These are phyloP conservation scores for Clohesyomyces aquaticus DNA, from an alignment of 495 filamentous ascomycete genomes.

Conservation along the genomic window DNA sequence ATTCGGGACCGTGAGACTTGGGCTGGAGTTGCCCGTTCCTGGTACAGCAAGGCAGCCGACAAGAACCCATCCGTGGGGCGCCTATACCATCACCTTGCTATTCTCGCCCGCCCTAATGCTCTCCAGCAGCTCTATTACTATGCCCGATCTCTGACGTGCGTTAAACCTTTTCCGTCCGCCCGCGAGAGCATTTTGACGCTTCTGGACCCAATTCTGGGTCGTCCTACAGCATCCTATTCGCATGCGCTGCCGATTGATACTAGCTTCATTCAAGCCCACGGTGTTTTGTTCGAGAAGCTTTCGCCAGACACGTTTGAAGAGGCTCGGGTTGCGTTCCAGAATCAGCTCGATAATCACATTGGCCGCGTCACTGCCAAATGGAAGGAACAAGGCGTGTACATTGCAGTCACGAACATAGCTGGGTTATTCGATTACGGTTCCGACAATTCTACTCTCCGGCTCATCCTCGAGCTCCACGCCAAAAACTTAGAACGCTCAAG, in stretches of 20 bases:
- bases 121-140: constrained; percentile 80
- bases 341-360: constrained; percentile 62
- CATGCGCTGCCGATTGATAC: constrained; percentile 52
- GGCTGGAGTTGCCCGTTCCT: constrained; percentile 74
- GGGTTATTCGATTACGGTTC: constrained; percentile 66
- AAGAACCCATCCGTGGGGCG: constrained; percentile 70
- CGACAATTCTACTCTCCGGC: constrained; percentile 52
- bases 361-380: constrained; percentile 60
- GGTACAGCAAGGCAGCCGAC: constrained; percentile 81
- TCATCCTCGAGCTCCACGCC: constrained; percentile 46
- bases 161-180: constrained; percentile 52
- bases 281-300: constrained; percentile 64
- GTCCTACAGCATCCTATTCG: constrained; percentile 41
- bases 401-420: constrained; percentile 58
- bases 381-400: constrained; percentile 64
- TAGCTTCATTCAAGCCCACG: constrained; percentile 67
- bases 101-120: constrained; percentile 73
- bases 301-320: constrained; percentile 53
- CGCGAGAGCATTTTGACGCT: constrained; percentile 72
- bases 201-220: constrained; percentile 66
- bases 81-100: constrained; percentile 83
- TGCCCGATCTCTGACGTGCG: constrained; percentile 45
- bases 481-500: constrained; percentile 45
- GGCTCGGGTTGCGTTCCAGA: constrained; percentile 56
- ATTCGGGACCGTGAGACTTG: constrained; percentile 74